Evolutionary conservation across 768 basidiomycete genomes (phyloP).

Genomic region (Auricularia sp.): DNA sequence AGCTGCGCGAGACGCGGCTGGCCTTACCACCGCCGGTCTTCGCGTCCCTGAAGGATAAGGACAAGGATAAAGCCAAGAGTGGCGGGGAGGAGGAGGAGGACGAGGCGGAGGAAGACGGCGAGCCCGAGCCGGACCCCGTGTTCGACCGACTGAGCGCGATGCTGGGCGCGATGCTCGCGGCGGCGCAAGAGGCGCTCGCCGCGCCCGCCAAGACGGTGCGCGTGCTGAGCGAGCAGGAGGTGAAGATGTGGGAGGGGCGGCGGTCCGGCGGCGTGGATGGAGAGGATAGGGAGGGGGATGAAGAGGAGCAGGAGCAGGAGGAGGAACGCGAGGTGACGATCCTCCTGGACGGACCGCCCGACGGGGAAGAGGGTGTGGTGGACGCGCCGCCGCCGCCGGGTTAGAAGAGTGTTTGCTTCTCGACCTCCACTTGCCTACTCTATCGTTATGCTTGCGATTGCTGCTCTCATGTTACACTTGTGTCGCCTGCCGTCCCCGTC

Average conservation of each 20-base stretch:
- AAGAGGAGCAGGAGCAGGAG: slow-evolving; percentile 15
- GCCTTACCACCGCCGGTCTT: slow-evolving; percentile 61
- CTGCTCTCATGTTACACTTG: no score
- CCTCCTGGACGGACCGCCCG: no score
- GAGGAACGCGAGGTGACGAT: slow-evolving; percentile 14
- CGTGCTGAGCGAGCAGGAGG: slow-evolving; percentile 66
- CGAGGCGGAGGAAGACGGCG: slow-evolving; percentile 11
- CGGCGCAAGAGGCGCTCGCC: slow-evolving; percentile 32
- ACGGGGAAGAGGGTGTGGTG: no score
- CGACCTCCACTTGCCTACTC: no score
- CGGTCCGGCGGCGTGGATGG: slow-evolving; percentile 15
- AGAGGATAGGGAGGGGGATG: slow-evolving; percentile 17
- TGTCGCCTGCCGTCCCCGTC: no score
- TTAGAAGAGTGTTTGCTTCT: no score
- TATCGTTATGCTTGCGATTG: no score
- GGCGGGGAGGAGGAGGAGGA: slow-evolving; percentile 10
- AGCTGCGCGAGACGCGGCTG: slow-evolving; percentile 71
- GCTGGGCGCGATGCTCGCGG: slow-evolving; percentile 29
- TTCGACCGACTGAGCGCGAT: slow-evolving; percentile 14
- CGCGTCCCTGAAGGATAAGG: background rate
- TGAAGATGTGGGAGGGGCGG: slow-evolving; percentile 46
- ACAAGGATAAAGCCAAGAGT: background rate
- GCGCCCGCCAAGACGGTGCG: slow-evolving; percentile 30
- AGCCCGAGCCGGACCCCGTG: slow-evolving; percentile 9
- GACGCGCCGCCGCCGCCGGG: no score